Base-by-base conservation (phyloP, 176 grass and related monocot species). In the Oropetium thomaeum region DNA sequence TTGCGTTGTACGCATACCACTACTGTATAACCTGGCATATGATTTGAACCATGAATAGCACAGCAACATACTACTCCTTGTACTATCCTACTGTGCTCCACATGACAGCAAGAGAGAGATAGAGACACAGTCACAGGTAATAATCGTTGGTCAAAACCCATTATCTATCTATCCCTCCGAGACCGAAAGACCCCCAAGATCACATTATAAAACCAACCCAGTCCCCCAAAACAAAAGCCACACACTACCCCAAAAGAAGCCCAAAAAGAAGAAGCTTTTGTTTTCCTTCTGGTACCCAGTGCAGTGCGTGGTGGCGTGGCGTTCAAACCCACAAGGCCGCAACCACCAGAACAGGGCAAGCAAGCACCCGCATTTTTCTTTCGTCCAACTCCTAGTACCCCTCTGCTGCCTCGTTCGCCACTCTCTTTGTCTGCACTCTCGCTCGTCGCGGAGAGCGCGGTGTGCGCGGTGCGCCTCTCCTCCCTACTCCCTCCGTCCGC, bases 171-270 rank as follows among this genome's bases (percentile, higher is more conserved):
- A 67, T 51, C 62, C 62, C 3, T 63, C n/a, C 29, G 58, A 76
- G 59, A 34, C 58, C 29, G 41, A 48, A 38, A 73, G 67, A 7
- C 15, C 38, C n/a, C 72, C 67, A 72, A 73, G 59, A 87, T 71
- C 48, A 72, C 58, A 59, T 68, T 83, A 83, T 83, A 83, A 87
- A 87, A 83, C 20, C 51, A 67, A 60, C 79, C 31, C 85, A 35
- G 73, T 73, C 79, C 80, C 79, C 79, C 60, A 73, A n/a, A 78
- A 37, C 41, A 13, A 73, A 82, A 67, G 26, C 65, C 66, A 71
- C 74, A 35, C 82, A 11, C 12, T 48, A 51, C 59, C 59, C 72
- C 64, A 28, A 30, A 70, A 71, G 9, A 82, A 87, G 34, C 8
- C 11, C 31, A 42, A 77, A 14, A 77, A 47, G 71, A 15, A 51